These are phyloP conservation scores for Barnettozyma hawaiiensis DNA, from an alignment of 1,139 yeast genomes.

Conservation along the genomic window DNA sequence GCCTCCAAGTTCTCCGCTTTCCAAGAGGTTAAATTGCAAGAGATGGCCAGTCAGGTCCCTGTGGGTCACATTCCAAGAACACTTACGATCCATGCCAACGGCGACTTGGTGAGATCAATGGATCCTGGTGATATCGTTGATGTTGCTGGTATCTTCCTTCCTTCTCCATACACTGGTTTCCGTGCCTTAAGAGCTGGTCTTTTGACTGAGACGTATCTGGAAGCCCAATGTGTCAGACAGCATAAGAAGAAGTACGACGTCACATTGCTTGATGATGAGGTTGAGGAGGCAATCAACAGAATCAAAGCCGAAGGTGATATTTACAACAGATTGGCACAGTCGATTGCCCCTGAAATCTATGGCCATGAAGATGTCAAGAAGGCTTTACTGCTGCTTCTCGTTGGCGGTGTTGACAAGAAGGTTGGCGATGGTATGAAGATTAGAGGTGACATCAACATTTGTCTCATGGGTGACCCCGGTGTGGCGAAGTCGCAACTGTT, in stretches of 20 bases:
- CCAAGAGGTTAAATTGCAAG: slow-evolving; percentile 94
- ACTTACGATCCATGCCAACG: slow-evolving; percentile 78
- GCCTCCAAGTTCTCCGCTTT: slow-evolving; percentile 94
- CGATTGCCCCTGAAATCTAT: slow-evolving; percentile 96
- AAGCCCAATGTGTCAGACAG: slow-evolving; percentile 79
- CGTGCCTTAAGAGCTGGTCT: slow-evolving; percentile 88
- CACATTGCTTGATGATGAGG: slow-evolving; percentile 52
- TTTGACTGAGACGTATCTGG: slow-evolving; percentile 88
- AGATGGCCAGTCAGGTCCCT: slow-evolving; percentile 92
- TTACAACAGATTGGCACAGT: slow-evolving; percentile 74
- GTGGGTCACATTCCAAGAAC: slow-evolving; percentile 96
- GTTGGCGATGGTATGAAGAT: slow-evolving; percentile 96
- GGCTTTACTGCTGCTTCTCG: slow-evolving; percentile 72
- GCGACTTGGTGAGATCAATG: slow-evolving; percentile 79
- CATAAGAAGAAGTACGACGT: slow-evolving; percentile 85
- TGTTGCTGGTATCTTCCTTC: slow-evolving; percentile 86
- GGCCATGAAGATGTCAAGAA: slow-evolving; percentile 94
- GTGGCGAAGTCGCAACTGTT: slow-evolving; percentile 97
- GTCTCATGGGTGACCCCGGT: slow-evolving; percentile 99
- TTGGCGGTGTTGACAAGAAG: slow-evolving; percentile 94
- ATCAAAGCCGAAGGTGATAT: slow-evolving; percentile 59
- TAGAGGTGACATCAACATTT: slow-evolving; percentile 94
- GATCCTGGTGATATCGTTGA: slow-evolving; percentile 96
- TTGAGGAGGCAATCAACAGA: slow-evolving; percentile 48
- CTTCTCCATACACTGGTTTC: slow-evolving; percentile 94